These are phyloP conservation scores for Isatis tinctoria DNA, from an alignment of 345 rosid genomes.

Conservation along the genomic window DNA sequence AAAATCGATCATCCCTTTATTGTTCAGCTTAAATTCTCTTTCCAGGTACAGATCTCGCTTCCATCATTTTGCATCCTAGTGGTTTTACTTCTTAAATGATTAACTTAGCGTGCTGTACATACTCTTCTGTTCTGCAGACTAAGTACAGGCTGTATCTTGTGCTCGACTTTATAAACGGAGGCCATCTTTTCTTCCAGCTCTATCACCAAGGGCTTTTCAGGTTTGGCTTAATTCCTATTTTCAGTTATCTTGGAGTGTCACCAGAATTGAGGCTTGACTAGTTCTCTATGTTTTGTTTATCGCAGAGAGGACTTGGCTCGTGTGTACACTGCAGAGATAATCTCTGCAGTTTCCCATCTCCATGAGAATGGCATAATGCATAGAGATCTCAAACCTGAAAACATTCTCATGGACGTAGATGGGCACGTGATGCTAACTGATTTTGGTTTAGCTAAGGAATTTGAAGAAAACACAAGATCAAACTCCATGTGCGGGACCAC, in stretches of 20 bases:
- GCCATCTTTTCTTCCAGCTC: slow-evolving; percentile 96
- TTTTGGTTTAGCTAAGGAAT: slow-evolving; percentile 86
- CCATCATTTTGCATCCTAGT: background rate
- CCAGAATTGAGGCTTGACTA: slow-evolving; percentile 4
- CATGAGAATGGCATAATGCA: slow-evolving; percentile 97
- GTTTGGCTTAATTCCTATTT: slow-evolving; percentile 23
- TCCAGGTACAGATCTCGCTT: slow-evolving; percentile 51
- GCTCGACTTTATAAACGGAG: slow-evolving; percentile 91
- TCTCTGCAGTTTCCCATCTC: slow-evolving; percentile 87
- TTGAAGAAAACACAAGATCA: slow-evolving; percentile 79
- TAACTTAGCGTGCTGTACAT: background rate
- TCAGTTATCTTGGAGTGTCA: background rate
- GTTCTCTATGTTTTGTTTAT: slow-evolving; percentile 9
- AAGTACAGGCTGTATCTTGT: slow-evolving; percentile 86
- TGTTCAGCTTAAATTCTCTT: slow-evolving; percentile 83
- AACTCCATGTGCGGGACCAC: slow-evolving; percentile 92
- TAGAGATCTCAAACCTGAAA: slow-evolving; percentile 97
- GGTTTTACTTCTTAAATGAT: background rate
- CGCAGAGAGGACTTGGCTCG: slow-evolving; percentile 90
- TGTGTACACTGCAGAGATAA: slow-evolving; percentile 82
- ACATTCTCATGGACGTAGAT: slow-evolving; percentile 75
- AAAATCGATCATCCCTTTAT: slow-evolving; percentile 88
- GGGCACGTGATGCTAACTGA: slow-evolving; percentile 96
- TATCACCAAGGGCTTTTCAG: slow-evolving; percentile 93
- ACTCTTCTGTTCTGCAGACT: slow-evolving; percentile 50